Percentiles rank a stretch among this genome's conserved stretches.
Conservation (phyloP, 768 basidiomycete species). For the Xanthoconium purpureum region DNA sequence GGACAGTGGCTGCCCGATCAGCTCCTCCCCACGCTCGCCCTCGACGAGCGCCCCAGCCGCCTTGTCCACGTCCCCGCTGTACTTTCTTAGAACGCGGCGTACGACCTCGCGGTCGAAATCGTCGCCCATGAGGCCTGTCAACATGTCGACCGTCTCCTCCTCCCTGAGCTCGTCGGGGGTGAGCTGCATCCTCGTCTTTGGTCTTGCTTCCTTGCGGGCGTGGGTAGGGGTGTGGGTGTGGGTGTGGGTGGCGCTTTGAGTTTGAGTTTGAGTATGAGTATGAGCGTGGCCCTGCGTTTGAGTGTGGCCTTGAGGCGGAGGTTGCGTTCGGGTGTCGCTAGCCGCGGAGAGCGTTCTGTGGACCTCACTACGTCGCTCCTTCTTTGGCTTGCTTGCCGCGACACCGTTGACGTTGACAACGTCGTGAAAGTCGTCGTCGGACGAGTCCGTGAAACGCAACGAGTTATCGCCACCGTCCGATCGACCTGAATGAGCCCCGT, state of each 20-base stretch:
- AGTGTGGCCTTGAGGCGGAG: no score
- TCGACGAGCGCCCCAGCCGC: constrained; percentile 52
- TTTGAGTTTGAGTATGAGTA: background rate
- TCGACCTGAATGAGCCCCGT: background rate
- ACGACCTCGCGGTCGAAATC: constrained; percentile 43
- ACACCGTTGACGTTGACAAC: background rate
- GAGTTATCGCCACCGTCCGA: constrained; percentile 11
- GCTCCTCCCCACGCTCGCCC: constrained; percentile 46
- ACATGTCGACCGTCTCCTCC: constrained; percentile 31
- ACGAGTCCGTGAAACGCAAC: constrained; percentile 14
- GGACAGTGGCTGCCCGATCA: background rate
- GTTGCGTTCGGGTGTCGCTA: no score
- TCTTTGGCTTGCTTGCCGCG: no score
- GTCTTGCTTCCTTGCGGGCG: background rate
- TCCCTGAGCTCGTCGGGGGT: constrained; percentile 27
- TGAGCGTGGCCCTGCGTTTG: no score
- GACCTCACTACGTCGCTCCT: no score
- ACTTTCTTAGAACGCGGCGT: constrained; percentile 56
- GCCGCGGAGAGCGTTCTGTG: background rate
- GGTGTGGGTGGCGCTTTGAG: background rate
- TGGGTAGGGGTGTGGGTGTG: background rate
- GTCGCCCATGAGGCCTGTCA: constrained; percentile 41
- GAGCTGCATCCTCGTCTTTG: constrained; percentile 14
- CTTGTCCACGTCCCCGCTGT: constrained; percentile 55
- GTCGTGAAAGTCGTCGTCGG: constrained; percentile 11